Evolutionary conservation across 371 early-diverging fungal genomes (phyloP).

Genomic region (Mortierella sp.): DNA sequence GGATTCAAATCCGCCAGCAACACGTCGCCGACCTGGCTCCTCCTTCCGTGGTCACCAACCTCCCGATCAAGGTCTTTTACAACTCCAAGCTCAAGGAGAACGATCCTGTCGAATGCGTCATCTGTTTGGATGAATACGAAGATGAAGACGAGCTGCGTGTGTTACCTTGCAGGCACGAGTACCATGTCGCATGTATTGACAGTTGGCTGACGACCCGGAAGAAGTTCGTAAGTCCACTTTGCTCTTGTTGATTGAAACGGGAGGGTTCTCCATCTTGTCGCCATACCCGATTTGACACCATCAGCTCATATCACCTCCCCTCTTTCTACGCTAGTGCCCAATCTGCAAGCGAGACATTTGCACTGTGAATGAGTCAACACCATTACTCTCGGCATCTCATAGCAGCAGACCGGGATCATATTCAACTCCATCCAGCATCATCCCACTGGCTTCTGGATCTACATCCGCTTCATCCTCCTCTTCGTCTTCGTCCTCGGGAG

Average conservation of each 20-base stretch:
- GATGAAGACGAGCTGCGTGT: conserved; percentile 81
- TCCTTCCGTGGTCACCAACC: conserved; percentile 65
- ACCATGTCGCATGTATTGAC: conserved; percentile 93
- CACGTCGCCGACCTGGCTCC: conserved; percentile 74
- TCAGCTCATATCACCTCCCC: background rate
- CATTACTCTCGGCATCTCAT: conserved; percentile 31
- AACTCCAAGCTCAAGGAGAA: conserved; percentile 63
- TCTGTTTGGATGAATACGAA: conserved; percentile 93
- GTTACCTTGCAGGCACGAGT: conserved; percentile 91
- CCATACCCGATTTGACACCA: too few species aligned
- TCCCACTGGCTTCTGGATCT: background rate
- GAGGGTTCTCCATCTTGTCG: too few species aligned
- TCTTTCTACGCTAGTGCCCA: conserved; percentile 65
- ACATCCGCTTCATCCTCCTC: background rate
- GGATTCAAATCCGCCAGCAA: conserved; percentile 69
- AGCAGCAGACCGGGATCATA: background rate
- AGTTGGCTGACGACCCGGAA: conserved; percentile 84
- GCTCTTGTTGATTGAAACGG: too few species aligned
- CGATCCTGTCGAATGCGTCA: conserved; percentile 87
- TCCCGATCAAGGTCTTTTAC: conserved; percentile 69
- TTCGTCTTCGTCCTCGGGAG: background rate
- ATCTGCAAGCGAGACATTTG: conserved; percentile 82
- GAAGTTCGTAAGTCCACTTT: conserved; percentile 68
- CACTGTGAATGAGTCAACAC: conserved; percentile 55
- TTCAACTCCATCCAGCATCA: too few species aligned